phyloP scores from a whole-genome alignment of 73 alveolate genomes.

The Symbiodinium pilosum region DNA sequence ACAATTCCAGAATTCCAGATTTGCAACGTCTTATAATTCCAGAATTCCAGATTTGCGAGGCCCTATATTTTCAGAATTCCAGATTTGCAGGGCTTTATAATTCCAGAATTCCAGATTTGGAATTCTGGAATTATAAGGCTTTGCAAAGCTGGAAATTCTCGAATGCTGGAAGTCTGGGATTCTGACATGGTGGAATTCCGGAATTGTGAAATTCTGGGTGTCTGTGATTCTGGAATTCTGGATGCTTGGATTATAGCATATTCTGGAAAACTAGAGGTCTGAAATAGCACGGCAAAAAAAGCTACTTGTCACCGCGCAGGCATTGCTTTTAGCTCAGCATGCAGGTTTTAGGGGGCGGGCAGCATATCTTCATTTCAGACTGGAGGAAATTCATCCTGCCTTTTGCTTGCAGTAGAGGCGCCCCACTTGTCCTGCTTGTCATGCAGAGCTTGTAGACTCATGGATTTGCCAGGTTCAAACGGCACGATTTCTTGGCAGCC shows the following conservation, averaged over 20 bases:
- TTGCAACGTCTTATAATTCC: not conserved
- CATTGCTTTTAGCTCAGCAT: no score
- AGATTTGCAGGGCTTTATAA: not conserved
- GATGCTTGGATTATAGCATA: no score
- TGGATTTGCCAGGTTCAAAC: not conserved
- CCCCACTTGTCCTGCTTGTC: not conserved
- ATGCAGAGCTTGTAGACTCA: not conserved
- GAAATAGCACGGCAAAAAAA: no score
- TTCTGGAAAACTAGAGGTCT: no score
- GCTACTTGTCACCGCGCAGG: no score
- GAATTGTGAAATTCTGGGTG: no score
- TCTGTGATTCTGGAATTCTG: no score
- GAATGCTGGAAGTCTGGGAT: no score
- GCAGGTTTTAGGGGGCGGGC: no score
- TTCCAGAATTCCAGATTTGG: not conserved
- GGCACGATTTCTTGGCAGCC: not conserved
- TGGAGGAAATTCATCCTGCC: constrained; percentile 67
- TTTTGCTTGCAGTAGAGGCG: constrained; percentile 48
- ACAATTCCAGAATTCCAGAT: not conserved
- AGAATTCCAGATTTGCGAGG: not conserved
- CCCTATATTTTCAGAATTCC: not conserved
- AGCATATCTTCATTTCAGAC: no score
- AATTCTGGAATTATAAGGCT: not conserved
- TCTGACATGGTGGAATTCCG: no score
- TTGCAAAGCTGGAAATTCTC: no score